Base-by-base conservation (phyloP, 768 basidiomycete species). In the Mycena polygramma region DNA sequence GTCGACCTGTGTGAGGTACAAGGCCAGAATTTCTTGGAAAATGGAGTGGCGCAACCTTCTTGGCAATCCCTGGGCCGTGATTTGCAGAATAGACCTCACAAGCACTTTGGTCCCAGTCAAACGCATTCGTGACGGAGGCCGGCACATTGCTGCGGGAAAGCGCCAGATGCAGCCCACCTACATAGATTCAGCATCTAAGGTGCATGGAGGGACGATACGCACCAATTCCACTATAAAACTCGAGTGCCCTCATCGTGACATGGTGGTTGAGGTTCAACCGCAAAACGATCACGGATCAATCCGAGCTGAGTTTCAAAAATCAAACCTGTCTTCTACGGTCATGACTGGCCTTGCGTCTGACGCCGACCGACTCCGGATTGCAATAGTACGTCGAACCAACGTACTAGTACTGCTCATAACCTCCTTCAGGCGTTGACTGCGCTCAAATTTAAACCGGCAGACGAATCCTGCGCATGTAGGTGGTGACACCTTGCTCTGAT, bases 141-240 rank as follows among this genome's bases (percentile, higher is more conserved):
- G 82, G 73, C 53, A 88, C 79, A 13, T 73, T 76, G 73, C 89
- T 90, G 59, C 88, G 84, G 53, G 80, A 75, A 20, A 95, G 83
- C 8, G 93, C 93, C 30, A 88, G 82, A 81, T 93, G 91, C 7
- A 95, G 82, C 9, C 94, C 94, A 30, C 93, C 94, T 94, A 68
- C 10, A 2, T 7, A 2, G 13, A 20, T 22, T 66, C 8, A 43
- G 57, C 13, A 14, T 59, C 57, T 19, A 51, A 43, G 62, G 57
- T 48, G 51, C 13, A 53, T 63, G 57, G 73, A 36, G 58, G 30
- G 61, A 30, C 19, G 35, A 35, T 52, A 72, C 81, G 59, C 65
- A 91, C 94, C 94, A 74, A 95, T 94, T 41, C 94, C 94, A 61
- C 89, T 88, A 80, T 93, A 95, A 75, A 95, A 95, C 79, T 95